Evolutionary conservation across 208 protist genomes (phyloP).

Genomic region (Acanthamoeba sp.): DNA sequence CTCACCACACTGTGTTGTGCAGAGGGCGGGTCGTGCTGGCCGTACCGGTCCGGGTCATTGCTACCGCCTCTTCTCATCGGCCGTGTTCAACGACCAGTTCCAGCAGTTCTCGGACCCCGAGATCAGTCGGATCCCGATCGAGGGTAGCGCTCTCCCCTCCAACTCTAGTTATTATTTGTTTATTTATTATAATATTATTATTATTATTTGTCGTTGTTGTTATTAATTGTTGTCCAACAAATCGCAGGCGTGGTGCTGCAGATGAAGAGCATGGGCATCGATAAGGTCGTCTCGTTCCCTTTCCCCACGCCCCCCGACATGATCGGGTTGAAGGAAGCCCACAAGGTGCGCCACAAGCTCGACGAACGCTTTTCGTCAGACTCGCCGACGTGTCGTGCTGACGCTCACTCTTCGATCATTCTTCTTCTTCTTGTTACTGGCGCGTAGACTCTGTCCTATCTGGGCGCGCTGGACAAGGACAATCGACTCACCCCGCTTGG

Average conservation of each 20-base stretch:
- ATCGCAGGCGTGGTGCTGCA: conserved; percentile 90
- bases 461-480: conserved; percentile 86
- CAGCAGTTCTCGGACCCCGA: conserved; percentile 88
- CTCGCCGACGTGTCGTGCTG: no score
- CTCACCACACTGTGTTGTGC: conserved; percentile 2
- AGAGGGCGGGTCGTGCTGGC: conserved; percentile 93
- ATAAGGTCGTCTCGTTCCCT: conserved; percentile 91
- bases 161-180: no score
- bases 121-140: conserved; percentile 90
- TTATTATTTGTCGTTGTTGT: conserved; percentile 92
- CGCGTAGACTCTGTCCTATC: conserved; percentile 55
- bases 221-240: conserved; percentile 83
- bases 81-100: conserved; percentile 90
- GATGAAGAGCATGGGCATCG: conserved; percentile 93
- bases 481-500: conserved; percentile 85
- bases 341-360: neutral
- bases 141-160: no score
- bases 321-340: conserved; percentile 68
- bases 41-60: conserved; percentile 92
- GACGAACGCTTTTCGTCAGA: no score
- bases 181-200: no score
- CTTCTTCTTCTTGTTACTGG: neutral
- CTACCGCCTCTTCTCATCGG: conserved; percentile 92
- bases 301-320: conserved; percentile 90
- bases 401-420: conserved; percentile 1